Conservation (phyloP, 2,329 filamentous ascomycete genomes). For the Metarhizium sp. region DNA sequence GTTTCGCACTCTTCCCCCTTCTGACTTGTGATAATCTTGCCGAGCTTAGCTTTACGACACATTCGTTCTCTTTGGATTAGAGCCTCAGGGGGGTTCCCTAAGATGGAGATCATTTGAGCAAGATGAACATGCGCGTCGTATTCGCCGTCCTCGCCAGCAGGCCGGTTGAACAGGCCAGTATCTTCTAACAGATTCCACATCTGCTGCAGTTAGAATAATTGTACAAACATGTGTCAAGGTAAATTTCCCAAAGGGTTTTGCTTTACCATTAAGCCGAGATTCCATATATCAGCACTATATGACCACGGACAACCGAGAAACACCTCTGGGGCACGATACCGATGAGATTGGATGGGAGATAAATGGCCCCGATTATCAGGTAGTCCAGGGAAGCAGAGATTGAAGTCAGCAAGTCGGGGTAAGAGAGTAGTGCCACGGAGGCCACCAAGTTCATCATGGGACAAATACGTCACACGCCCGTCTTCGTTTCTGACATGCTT, state of each 20-base stretch:
- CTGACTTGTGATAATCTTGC: not conserved
- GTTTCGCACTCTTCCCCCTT: slow-evolving; percentile 5
- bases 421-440: slow-evolving; percentile 5
- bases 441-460: slow-evolving; percentile 8
- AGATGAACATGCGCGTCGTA: slow-evolving; percentile 14
- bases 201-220: slow-evolving; percentile 5
- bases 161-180: slow-evolving; percentile 8
- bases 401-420: slow-evolving; percentile 11
- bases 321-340: slow-evolving; percentile 13
- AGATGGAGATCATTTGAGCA: slow-evolving; percentile 10
- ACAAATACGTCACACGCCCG: slow-evolving; percentile 6
- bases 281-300: slow-evolving; percentile 12
- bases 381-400: slow-evolving; percentile 7
- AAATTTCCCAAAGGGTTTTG: not conserved
- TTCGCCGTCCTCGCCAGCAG: slow-evolving; percentile 8
- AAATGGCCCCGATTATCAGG: slow-evolving; percentile 3
- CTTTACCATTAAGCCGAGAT: slow-evolving; percentile 11
- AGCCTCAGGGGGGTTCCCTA: slow-evolving; percentile 8
- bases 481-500: slow-evolving; percentile 1
- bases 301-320: slow-evolving; percentile 12
- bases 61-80: slow-evolving; percentile 9
- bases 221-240: not conserved
- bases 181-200: slow-evolving; percentile 14
- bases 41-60: slow-evolving; percentile 6
- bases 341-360: slow-evolving; percentile 11